phyloP scores from a whole-genome alignment of 2,329 filamentous ascomycete genomes.

The Fusarium concolor region DNA sequence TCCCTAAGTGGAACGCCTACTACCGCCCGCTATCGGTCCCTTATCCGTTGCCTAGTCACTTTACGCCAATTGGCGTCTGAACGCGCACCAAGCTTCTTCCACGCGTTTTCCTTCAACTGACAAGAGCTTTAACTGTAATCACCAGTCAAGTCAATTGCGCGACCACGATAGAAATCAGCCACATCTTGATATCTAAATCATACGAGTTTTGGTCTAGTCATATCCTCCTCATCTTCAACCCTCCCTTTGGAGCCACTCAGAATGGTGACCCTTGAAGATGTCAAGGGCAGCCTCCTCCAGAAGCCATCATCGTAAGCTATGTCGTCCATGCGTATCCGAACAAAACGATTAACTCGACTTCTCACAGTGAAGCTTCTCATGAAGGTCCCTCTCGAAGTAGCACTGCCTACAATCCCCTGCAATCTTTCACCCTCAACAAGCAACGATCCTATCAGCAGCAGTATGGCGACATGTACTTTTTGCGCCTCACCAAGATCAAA shows the following conservation, averaged over 20 bases:
- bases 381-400: constrained; percentile 63
- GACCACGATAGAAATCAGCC: background rate
- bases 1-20: constrained; percentile 1
- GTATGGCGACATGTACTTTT: constrained; percentile 97
- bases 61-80: constrained; percentile 44
- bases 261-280: constrained; percentile 53
- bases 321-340: background rate
- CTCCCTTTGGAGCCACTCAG: constrained; percentile 7
- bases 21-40: background rate
- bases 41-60: constrained; percentile 43
- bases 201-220: background rate
- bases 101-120: constrained; percentile 34
- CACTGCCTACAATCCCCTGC: constrained; percentile 77
- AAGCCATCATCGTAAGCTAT: constrained; percentile 50
- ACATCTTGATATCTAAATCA: background rate
- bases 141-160: constrained; percentile 4
- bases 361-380: constrained; percentile 50
- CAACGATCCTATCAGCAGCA: constrained; percentile 88
- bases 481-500: constrained; percentile 89
- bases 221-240: background rate
- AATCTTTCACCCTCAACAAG: constrained; percentile 78
- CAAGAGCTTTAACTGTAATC: constrained; percentile 10
- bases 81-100: constrained; percentile 34
- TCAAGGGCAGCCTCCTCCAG: constrained; percentile 50
- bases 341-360: constrained; percentile 2